Evolutionary conservation across 2,329 filamentous ascomycete species (phyloP), one percentile per base, ranked within the genome.

Genomic region (Mycocentrospora acerina): DNA sequence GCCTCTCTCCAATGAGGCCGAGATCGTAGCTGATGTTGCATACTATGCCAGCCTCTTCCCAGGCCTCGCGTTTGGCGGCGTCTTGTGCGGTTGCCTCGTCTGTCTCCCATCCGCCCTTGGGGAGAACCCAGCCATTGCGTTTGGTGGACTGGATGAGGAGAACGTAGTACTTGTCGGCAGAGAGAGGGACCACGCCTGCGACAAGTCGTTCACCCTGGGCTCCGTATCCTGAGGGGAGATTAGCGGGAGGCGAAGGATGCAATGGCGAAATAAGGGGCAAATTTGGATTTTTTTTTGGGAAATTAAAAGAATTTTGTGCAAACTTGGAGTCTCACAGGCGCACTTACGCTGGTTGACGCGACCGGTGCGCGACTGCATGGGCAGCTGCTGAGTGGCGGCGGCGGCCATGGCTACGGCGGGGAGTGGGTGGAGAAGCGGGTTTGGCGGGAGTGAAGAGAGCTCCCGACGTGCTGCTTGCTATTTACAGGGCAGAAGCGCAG

Each of bases 81-180:
- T 93, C 88, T 66, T 91, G 81, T 46, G 86, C 82, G 48, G 88
- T 93, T 46, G 84, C 81, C 72, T 98, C 93, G 69, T 98, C 93
- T 24, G 83, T 85, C 70, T 98, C 93, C 90, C 93, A 98, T 44
- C 93, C 93, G 63, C 93, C 93, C 69, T 98, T 98, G 44, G 93
- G 93, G 42, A 98, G 78, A 29, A 98, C 93, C 93, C 93, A 98
- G 59, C 88, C 88, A 67, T 88, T 88, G 59, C 90, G 85, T 51
- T 88, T 82, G 35, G 88, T 91, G 37, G 90, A 95, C 73, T 96
- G 90, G 59, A 97, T 95, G 55, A 98, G 78, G 55, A 98, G 79
- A 46, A 98, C 91, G 68, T 87, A 85, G 58, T 83, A 84, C 68
- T 88, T 91, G 73, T 95, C 90, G 59, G 79, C 71, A 38, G 88